Evolutionary conservation across 345 rosid species (phyloP), one percentile per base, ranked within the genome.

Genomic region (Noccaea caerulescens): DNA sequence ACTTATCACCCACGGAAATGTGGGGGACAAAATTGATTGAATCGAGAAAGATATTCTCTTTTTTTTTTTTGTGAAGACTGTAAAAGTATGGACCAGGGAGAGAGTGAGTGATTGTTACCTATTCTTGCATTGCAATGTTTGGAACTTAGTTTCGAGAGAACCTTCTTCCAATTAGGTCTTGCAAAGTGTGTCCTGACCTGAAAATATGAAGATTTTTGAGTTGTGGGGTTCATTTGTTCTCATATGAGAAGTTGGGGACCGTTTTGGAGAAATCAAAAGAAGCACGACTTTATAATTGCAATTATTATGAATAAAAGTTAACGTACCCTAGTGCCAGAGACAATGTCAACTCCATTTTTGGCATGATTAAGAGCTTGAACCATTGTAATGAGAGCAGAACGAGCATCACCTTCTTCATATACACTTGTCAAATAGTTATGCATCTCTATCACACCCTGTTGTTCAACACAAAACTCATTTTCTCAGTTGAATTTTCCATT

Each of bases 321-420:
- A 58, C 82, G 76, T 79, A 93, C 98, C 63, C 87, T 87, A 16
- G 99, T 94, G 41, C 99, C 99, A 18, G 99, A 94, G 69, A 94
- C 98, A 59, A 94, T 86, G 82, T 94, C 99, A 27, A 94, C 88
- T 5, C 99, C 98, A 37, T 91, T 94, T 72, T 94, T 94, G 69
- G 99, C 99, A 49, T 91, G 99, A 58, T 94, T 94, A 63, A 94
- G 85, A 43, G 99, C 98, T 79, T 94, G 99, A 53, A 94, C 98
- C 99, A 91, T 94, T 50, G 99, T 88, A 57, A 94, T 94, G 53
- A 94, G 93, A 78, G 99, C 90, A 20, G 99, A 94, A 61, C 99
- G 82, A n/a, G 99, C 99, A 75, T 94, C 99, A 4, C 99, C 99
- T 91, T 94, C 99, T 82, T 91, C 99, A 36, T 94, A 94, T 47